Base-by-base conservation (phyloP, 2,329 filamentous ascomycete species). In the Rutstroemia sp. region DNA sequence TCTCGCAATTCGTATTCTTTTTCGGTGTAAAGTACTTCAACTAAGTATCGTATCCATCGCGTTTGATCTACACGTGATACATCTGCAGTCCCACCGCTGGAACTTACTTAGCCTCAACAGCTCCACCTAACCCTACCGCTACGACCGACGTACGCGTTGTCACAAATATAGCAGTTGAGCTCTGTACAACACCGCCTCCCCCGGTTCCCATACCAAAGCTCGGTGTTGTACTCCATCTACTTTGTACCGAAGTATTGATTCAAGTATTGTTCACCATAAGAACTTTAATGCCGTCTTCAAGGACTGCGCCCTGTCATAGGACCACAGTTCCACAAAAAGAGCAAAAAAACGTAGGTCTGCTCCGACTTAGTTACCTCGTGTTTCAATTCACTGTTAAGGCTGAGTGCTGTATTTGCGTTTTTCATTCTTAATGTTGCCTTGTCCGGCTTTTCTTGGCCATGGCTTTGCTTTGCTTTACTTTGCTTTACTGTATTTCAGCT, bases 241-340 rank as follows among this genome's bases (percentile, higher is more conserved):
- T 23, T 23, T 23, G 23, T 23, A 23, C 23, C 23, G 23, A 23
- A 23, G 23, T 23, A 23, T 23, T 23, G 23, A 23, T 23, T 4
- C 23, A 23, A 23, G 23, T 27, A 48, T 23, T 25, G 18, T 38
- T 41, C 46, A 47, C 27, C 47, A 34, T 21, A 34, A 38, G 23
- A 53, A 25, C 42, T 21, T 53, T 37, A 38, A 38, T 53, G 18
- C 49, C 27, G 16, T 10, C 27, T 54, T 10, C 52, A 39, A 18
- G 52, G 52, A 54, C 52, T 54, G 52, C 52, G 52, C 52, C 52
- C 49, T 49, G 52, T 23, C 39, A 30, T 6, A 54, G 9, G 19
- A 41, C n/a, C 19, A 41, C 44, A 18, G 48, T n/a, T 54, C 52
- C 52, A 54, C 52, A 41, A 49, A 49, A 54, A 41, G 14, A 41